Conservation (phyloP, 78 protist species). For the Goniomonas avonlea region DNA sequence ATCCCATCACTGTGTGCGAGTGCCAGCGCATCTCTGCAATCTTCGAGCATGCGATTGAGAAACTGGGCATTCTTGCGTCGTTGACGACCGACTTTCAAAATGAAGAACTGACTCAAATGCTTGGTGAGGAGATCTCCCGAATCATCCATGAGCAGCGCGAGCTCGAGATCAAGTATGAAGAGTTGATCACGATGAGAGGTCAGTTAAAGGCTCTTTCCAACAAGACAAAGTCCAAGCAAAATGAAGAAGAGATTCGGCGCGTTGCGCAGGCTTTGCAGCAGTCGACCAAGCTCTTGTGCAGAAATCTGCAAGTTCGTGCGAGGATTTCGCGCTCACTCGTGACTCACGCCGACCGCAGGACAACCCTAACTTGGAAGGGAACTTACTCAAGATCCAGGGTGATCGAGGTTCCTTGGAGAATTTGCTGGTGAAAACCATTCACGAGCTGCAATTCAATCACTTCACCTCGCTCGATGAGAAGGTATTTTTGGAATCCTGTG, state of each 20-base stretch:
- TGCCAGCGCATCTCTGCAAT: slow-evolving; percentile 9
- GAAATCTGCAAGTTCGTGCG: neutral
- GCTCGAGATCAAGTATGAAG: slow-evolving; percentile 7
- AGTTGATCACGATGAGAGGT: neutral
- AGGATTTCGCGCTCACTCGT: neutral
- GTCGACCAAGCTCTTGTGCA: neutral
- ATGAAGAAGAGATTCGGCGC: neutral
- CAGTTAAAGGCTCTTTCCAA: neutral
- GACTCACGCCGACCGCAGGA: neutral
- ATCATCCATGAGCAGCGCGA: slow-evolving; percentile 1
- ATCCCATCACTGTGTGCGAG: neutral
- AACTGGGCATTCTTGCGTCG: slow-evolving; percentile 8
- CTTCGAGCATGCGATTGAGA: slow-evolving; percentile 5
- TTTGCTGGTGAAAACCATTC: neutral
- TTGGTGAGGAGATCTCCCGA: slow-evolving; percentile 5
- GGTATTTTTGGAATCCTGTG: too few relatives aligned
- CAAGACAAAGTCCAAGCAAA: neutral
- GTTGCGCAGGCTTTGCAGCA: slow-evolving; percentile 2
- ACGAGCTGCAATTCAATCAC: neutral
- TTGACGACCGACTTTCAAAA: slow-evolving; percentile 11
- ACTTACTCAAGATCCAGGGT: neutral
- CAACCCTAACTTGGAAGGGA: slow-evolving; percentile 13
- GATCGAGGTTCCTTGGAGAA: slow-evolving; percentile 8
- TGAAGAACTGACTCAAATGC: slow-evolving; percentile 7
- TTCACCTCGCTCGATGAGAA: slow-evolving; percentile 1